Evolutionary conservation across 2,329 filamentous ascomycete genomes (phyloP), one percentile per base, ranked within the genome.

Genomic region (Fusarium lyarnte): DNA sequence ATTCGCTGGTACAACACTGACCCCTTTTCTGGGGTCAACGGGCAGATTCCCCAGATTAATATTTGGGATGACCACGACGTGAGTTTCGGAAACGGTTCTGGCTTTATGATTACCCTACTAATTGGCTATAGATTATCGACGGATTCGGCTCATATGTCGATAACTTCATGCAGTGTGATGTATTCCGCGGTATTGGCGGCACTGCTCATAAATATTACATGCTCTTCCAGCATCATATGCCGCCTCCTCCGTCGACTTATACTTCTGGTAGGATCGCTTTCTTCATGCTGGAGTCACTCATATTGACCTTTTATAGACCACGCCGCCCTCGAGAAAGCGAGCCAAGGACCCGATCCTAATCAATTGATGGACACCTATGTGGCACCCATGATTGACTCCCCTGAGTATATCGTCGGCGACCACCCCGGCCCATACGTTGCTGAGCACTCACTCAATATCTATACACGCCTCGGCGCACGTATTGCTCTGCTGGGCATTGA

Each of bases 201-300:
- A 91, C 95, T 60, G 96, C 96, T 3, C 97, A 96, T 86, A 99
- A 99, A 82, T 98, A 98, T 82, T 99, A 99, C 80, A 89, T 98
- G 88, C 88, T 99, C 14, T 99, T 99, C 82, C 96, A 99, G 83
- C 96, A 99, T 76, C 95, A 98, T 78, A 84, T 97, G 54, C 89
- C 95, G 17, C 95, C 95, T 3, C 94, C 95, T 1, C 85, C 88
- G 70, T 95, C 93, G 35, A 97, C 95, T 2, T 98, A 92, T 80
- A 97, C 94, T 17, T 62, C 69, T 27, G 76, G 76, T 78, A 77
- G 33, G 73, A 43, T 25, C 38, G 16, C 25, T 35, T 14, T 16
- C 36, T 31, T 16, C 17, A 31, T 25, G n/a, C 19, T 35, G n/a
- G 5, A 25, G 58, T 27, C 31, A 43, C 16, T 19, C 27, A 36